These are phyloP conservation scores for Meripilus lineatus DNA, from an alignment of 1,284 basidiomycete species.

Conservation along the genomic window DNA sequence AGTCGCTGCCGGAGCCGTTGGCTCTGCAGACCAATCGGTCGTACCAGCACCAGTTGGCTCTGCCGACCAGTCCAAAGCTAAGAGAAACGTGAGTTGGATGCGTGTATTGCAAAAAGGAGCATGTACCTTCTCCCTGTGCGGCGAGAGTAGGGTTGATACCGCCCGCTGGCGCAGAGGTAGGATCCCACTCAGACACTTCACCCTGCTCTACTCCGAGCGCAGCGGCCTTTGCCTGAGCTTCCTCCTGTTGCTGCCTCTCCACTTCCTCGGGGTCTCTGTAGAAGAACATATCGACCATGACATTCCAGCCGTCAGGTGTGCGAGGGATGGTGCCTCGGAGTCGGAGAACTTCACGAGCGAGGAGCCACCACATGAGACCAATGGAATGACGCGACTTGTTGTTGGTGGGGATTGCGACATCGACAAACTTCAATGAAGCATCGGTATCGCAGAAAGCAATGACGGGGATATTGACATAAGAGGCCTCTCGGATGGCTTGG, in stretches of 20 bases:
- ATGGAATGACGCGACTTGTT: slow-evolving; percentile 98
- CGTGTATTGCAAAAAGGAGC: neutral
- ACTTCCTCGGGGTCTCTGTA: slow-evolving; percentile 99
- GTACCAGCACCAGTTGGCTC: slow-evolving; percentile 50
- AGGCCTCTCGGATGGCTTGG: slow-evolving; percentile 99
- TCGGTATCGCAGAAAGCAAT: slow-evolving; percentile 99
- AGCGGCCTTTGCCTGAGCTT: slow-evolving; percentile 77
- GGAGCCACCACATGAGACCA: slow-evolving; percentile 98
- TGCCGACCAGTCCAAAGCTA: slow-evolving; percentile 83
- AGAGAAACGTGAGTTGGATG: slow-evolving; percentile 7
- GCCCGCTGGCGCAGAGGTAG: slow-evolving; percentile 62
- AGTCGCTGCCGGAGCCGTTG: slow-evolving; percentile 39
- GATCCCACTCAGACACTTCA: slow-evolving; percentile 74
- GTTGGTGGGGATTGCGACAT: slow-evolving; percentile 98
- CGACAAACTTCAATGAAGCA: slow-evolving; percentile 95
- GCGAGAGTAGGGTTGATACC: slow-evolving; percentile 78
- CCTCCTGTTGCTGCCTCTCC: slow-evolving; percentile 94
- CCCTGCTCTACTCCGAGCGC: slow-evolving; percentile 51
- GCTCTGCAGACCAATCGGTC: slow-evolving; percentile 86
- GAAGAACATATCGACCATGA: slow-evolving; percentile 99
- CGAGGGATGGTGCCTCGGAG: slow-evolving; percentile 91
- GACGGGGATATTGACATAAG: slow-evolving; percentile 99
- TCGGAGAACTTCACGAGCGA: slow-evolving; percentile 96
- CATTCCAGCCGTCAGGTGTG: slow-evolving; percentile 88
- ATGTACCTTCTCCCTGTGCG: slow-evolving; percentile 59